phyloP scores from a whole-genome alignment of 176 grass and related monocot species.

The sorghum (Sorghum bicolor) region DNA sequence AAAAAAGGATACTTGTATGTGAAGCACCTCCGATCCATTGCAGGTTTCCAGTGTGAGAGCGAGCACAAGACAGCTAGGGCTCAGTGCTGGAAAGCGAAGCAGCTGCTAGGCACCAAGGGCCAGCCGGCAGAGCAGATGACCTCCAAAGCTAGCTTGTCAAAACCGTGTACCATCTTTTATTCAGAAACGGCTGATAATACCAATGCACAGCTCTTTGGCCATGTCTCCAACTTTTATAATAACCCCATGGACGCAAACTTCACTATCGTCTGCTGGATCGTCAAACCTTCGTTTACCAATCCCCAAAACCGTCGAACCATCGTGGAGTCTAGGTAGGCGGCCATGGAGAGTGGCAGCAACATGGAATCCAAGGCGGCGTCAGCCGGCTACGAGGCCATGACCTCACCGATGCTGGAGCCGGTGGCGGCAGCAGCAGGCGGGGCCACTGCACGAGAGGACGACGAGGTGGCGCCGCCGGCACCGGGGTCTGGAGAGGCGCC shows the following conservation, averaged over 20 bases:
- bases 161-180: slow-evolving; percentile 31
- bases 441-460: neutral
- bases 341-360: slow-evolving; percentile 25
- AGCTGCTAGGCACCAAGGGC: slow-evolving; percentile 54
- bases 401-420: neutral
- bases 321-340: neutral
- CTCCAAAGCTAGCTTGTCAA: slow-evolving; percentile 23
- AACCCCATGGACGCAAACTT: slow-evolving; percentile 12
- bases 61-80: slow-evolving; percentile 12
- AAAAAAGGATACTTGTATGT: slow-evolving; percentile 5
- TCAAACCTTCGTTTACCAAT: slow-evolving; percentile 22
- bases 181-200: slow-evolving; percentile 26
- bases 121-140: slow-evolving; percentile 14
- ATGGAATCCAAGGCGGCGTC: slow-evolving; percentile 27
- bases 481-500: neutral
- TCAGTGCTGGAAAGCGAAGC: slow-evolving; percentile 35
- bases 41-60: neutral
- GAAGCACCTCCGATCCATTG: slow-evolving; percentile 25
- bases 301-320: slow-evolving; percentile 19
- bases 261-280: neutral
- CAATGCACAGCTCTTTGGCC: slow-evolving; percentile 35
- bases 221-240: slow-evolving; percentile 17
- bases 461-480: neutral
- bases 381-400: slow-evolving; percentile 18
- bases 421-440: neutral